Conservation (phyloP, 306 rosid species). For the Vachellia pachyceras region DNA sequence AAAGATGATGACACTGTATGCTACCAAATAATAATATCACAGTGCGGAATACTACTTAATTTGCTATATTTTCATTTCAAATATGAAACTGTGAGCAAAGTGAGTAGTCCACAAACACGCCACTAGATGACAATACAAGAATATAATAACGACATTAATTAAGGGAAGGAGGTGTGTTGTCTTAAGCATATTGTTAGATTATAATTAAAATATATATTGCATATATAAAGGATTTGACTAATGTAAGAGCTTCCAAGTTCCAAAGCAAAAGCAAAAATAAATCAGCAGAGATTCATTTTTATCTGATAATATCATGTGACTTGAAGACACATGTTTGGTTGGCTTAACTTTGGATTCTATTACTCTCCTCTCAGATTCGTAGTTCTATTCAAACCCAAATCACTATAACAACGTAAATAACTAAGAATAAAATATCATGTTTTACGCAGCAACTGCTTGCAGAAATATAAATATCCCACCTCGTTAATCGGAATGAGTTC, state of each 20-base stretch:
- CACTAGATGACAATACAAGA: neutral
- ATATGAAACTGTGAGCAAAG: neutral
- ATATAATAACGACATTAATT: neutral
- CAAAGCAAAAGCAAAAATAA: conserved; percentile 51
- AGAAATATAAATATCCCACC: conserved; percentile 34
- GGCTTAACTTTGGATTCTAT: conserved; percentile 77
- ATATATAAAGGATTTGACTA: conserved; percentile 53
- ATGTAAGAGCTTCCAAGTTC: conserved; percentile 59
- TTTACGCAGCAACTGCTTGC: conserved; percentile 18
- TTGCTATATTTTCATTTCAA: neutral
- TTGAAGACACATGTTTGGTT: conserved; percentile 24
- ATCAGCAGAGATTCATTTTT: conserved; percentile 35
- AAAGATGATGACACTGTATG: too few relatives aligned
- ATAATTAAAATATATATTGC: neutral
- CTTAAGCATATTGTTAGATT: neutral
- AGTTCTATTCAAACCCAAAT: conserved; percentile 42
- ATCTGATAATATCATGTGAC: conserved; percentile 54
- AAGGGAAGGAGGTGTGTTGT: neutral
- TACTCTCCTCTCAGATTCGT: conserved; percentile 43
- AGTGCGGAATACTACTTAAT: too few relatives aligned
- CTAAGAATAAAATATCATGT: neutral
- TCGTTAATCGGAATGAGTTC: conserved; percentile 31
- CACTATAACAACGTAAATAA: conserved; percentile 4
- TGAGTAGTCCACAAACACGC: neutral
- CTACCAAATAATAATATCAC: too few relatives aligned